Percentiles rank a stretch among this genome's conserved stretches.
These are phyloP conservation scores for Exserohilum rostratum DNA, from an alignment of 2,329 filamentous ascomycete species.

Conservation along the genomic window DNA sequence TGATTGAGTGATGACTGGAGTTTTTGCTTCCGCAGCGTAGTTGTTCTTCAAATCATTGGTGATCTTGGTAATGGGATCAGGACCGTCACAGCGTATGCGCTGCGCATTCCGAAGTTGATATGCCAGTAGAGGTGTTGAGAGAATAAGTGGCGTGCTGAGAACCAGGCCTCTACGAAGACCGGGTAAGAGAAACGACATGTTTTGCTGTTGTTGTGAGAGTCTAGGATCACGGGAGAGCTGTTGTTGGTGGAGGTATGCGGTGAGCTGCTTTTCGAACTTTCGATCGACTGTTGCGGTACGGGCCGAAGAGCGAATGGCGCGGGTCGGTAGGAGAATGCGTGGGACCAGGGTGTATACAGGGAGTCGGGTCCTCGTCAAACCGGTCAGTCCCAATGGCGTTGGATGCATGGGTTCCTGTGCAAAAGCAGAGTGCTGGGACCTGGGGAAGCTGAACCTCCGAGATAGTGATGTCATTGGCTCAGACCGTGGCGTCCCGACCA, in stretches of 20 bases:
- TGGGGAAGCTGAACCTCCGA: constrained; percentile 11
- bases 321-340: constrained; percentile 1
- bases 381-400: constrained; percentile 18
- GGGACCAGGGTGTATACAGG: not conserved
- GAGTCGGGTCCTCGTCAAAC: not conserved
- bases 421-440: constrained; percentile 7
- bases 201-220: constrained; percentile 2
- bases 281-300: constrained; percentile 2
- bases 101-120: constrained; percentile 32
- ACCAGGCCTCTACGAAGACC: constrained; percentile 48
- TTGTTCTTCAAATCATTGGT: constrained; percentile 43
- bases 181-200: constrained; percentile 50
- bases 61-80: constrained; percentile 45
- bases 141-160: constrained; percentile 44
- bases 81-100: constrained; percentile 47
- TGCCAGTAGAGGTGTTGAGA: constrained; percentile 41
- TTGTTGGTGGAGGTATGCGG: constrained; percentile 26
- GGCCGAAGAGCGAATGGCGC: constrained; percentile 1
- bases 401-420: constrained; percentile 21
- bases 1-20: constrained; percentile 46
- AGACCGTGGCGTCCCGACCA: constrained; percentile 18
- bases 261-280: constrained; percentile 24
- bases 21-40: constrained; percentile 49
- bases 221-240: constrained; percentile 5
- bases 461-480: constrained; percentile 46